phyloP scores from a whole-genome alignment of 106 monocot species.

The Dioscorea zingiberensis region DNA sequence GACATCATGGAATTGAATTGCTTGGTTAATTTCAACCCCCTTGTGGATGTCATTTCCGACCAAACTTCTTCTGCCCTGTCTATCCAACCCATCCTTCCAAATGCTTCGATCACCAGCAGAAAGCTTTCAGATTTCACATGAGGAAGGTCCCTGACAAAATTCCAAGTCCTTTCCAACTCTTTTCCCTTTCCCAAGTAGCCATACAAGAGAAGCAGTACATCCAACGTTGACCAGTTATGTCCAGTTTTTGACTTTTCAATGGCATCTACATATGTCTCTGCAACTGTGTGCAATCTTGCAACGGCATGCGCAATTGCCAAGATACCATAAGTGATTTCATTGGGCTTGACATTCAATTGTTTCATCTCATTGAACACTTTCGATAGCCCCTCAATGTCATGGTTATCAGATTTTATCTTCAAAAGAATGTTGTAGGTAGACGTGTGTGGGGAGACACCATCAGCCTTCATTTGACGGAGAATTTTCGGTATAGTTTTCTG shows the following conservation, averaged over 20 bases:
- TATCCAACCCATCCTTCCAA: conserved; percentile 49
- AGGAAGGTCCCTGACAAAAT: conserved; percentile 53
- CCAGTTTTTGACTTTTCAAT: conserved; percentile 61
- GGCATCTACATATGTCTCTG: conserved; percentile 64
- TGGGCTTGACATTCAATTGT: conserved; percentile 52
- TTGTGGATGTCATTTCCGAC: conserved; percentile 47
- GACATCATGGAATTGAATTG: conserved; percentile 83
- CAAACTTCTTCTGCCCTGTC: conserved; percentile 73
- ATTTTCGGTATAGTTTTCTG: conserved; percentile 71
- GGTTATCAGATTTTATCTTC: conserved; percentile 75
- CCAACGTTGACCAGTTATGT: conserved; percentile 89
- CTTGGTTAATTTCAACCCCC: conserved; percentile 30
- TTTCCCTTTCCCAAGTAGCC: conserved; percentile 66
- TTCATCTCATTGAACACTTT: conserved; percentile 84
- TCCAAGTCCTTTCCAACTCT: conserved; percentile 77
- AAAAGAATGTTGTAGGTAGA: conserved; percentile 96
- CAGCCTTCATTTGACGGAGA: conserved; percentile 84
- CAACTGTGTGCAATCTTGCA: conserved; percentile 65
- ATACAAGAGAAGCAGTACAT: conserved; percentile 84
- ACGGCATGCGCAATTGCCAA: conserved; percentile 82
- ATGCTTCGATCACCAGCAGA: conserved; percentile 70
- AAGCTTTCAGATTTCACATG: conserved; percentile 67
- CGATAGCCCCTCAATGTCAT: conserved; percentile 65
- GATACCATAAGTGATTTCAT: conserved; percentile 87
- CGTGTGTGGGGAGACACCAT: conserved; percentile 53